phyloP scores from a whole-genome alignment of 148 eudicot species.

The Chenopodium suecicum region DNA sequence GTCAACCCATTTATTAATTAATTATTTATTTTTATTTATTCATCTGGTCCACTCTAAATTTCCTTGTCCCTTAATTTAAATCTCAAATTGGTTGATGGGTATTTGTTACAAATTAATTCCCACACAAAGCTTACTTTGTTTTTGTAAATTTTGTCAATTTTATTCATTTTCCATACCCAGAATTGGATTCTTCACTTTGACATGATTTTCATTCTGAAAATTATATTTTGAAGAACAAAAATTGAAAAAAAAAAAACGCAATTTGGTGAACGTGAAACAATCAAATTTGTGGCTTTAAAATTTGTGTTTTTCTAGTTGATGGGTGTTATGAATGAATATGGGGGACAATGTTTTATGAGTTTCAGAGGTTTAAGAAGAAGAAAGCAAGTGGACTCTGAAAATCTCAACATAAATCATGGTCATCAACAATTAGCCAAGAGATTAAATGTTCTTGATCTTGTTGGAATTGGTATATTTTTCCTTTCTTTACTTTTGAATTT shows the following conservation, averaged over 20 bases:
- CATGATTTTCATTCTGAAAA: too few relatives aligned
- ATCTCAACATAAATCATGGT: slow-evolving; percentile 27
- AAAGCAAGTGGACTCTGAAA: slow-evolving; percentile 75
- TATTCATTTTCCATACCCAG: background rate
- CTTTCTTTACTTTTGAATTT: background rate
- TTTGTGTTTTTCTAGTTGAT: background rate
- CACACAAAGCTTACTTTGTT: too few relatives aligned
- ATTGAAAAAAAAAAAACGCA: background rate
- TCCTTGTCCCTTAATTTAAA: background rate
- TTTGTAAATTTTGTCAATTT: background rate
- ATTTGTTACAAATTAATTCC: too few relatives aligned
- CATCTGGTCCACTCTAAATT: background rate
- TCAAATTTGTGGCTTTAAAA: background rate
- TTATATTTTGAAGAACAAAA: too few relatives aligned
- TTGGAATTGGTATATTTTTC: slow-evolving; percentile 67
- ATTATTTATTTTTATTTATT: too few relatives aligned
- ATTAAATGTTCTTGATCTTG: slow-evolving; percentile 67
- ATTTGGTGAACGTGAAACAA: background rate
- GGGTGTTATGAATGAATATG: slow-evolving; percentile 13
- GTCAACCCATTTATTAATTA: too few relatives aligned
- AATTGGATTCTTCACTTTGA: background rate
- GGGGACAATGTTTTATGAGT: slow-evolving; percentile 30
- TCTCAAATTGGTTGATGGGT: background rate
- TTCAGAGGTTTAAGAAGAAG: slow-evolving; percentile 66
- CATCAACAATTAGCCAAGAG: slow-evolving; percentile 72